A percentile compares a stretch with the other conserved stretches of the same genome.
phyloP scores from a whole-genome alignment of 331 rosid genomes.

The Cydonia oblonga region DNA sequence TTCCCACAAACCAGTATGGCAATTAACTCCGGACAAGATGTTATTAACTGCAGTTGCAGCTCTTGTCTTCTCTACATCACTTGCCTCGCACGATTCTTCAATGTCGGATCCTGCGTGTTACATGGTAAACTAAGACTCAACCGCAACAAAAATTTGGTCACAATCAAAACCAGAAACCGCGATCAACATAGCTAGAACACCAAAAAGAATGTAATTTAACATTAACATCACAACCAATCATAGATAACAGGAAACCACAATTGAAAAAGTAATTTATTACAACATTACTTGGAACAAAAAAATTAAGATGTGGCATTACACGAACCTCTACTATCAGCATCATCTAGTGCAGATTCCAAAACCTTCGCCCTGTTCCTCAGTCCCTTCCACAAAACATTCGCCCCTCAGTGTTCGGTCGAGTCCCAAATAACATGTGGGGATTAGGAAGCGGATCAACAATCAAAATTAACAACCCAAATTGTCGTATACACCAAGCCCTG shows the following conservation, averaged over 20 bases:
- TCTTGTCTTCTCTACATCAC: slow-evolving; percentile 57
- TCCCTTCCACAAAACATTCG: too few species aligned
- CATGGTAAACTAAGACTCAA: slow-evolving; percentile 20
- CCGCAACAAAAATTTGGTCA: background rate
- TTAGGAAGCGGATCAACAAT: too few species aligned
- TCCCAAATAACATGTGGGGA: too few species aligned
- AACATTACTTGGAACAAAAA: background rate
- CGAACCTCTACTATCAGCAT: slow-evolving; percentile 49
- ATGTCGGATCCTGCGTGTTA: slow-evolving; percentile 34
- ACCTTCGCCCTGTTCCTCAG: too few species aligned
- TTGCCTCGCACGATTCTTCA: slow-evolving; percentile 72
- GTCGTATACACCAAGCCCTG: too few species aligned
- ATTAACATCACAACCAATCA: background rate
- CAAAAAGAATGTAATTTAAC: background rate
- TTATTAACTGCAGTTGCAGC: slow-evolving; percentile 43
- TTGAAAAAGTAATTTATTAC: background rate
- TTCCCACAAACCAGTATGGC: slow-evolving; percentile 67
- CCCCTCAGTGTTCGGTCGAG: too few species aligned
- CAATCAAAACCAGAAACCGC: background rate
- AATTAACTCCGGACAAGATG: slow-evolving; percentile 56
- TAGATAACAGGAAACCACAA: background rate
- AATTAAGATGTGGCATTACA: background rate
- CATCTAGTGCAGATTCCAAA: slow-evolving; percentile 32
- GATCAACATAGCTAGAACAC: background rate
- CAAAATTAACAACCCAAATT: too few species aligned